Evolutionary conservation across 164 flowering plant genomes (phyloP), one percentile per base, ranked within the genome.

Genomic region (Protea cynaroides): DNA sequence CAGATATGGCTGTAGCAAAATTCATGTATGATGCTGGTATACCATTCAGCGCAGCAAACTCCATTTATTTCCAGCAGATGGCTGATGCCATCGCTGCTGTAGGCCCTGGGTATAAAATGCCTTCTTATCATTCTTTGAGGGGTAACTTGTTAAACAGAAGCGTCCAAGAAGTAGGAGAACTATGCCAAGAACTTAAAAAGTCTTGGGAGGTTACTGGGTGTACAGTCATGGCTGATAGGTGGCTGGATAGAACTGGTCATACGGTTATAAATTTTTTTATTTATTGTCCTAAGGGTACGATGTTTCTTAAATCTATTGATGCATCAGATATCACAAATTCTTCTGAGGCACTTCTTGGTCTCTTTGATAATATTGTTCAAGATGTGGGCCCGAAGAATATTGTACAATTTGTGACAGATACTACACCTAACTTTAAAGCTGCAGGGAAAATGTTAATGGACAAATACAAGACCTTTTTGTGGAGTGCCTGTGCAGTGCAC

Each of bases 201-300:
- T 67, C 76, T 36, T 83, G 84, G 86, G 76, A 74, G 59, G 69
- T 70, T 60, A 76, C 75, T 60, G 86, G 86, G 22, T 80, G 84
- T 63, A 67, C 81, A 0, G 75, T 83, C 44, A 67, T 81, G 68
- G 82, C 65, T 24, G 85, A 84, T 78, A 70, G 76, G 56, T 84
- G 81, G 83, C 58, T 49, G 6, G 73, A 75, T 69, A 47, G 43
- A 62, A 66, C 59, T 15, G 66, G 68, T 23, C 71, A 55, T 50
- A 49, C 69, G 0, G 59, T 76, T 23, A 61, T 84, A 25, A 77
- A 74, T 25, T 71, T 84, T 68, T 63, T 70, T 36, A 80, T 70
- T 46, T 75, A 78, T 57, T 74, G 78, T 62, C 71, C 77, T 8
- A 70, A 72, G 55, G 79, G 83, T 8, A 74, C 76, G 54, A 18